Percentiles rank a stretch among this genome's conserved stretches.
Conservation (phyloP, 208 protist genomes). For the Crithidia expoeki region DNA sequence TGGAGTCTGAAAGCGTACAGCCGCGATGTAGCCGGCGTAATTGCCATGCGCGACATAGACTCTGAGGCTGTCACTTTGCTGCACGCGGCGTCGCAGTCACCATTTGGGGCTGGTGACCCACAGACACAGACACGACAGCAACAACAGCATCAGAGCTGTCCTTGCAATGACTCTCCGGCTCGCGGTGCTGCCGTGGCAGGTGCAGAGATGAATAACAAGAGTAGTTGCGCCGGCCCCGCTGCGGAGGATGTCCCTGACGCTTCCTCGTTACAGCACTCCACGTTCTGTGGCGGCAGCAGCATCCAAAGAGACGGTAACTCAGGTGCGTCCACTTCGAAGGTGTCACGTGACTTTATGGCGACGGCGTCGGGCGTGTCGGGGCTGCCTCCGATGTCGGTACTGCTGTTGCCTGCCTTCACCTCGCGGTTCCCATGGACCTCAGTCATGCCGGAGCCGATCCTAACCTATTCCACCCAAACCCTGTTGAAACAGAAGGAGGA, state of each 20-base stretch:
- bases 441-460: constrained; percentile 22
- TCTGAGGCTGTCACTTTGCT: constrained; percentile 10
- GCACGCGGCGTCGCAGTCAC: background rate
- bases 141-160: background rate
- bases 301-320: background rate
- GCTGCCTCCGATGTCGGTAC: background rate
- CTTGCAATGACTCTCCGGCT: background rate
- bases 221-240: background rate
- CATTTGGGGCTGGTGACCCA: background rate
- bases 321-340: background rate
- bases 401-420: constrained; percentile 24
- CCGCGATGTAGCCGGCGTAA: constrained; percentile 25
- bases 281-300: background rate
- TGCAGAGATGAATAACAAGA: background rate
- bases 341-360: background rate
- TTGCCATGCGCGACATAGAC: constrained; percentile 25
- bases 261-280: constrained; percentile 1
- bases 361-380: background rate
- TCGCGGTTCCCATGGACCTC: constrained; percentile 33
- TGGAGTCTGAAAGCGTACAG: constrained; percentile 37
- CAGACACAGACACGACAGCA: background rate
- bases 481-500: background rate
- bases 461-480: constrained; percentile 12
- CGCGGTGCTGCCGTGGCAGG: background rate
- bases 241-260: background rate